phyloP scores from a whole-genome alignment of 148 eudicot species.

The Chenopodium suecicum region DNA sequence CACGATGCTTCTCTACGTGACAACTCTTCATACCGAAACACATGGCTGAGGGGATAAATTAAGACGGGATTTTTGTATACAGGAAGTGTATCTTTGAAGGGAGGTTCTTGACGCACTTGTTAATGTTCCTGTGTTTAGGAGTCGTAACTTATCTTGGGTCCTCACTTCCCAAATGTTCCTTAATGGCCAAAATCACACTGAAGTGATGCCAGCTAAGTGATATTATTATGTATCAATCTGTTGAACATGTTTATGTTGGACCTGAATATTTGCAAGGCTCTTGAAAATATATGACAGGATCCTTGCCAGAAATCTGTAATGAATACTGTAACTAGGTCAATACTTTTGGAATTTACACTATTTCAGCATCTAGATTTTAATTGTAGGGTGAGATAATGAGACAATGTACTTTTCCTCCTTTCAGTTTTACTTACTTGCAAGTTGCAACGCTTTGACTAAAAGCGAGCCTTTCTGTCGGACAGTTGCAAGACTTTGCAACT shows the following conservation, averaged over 20 bases:
- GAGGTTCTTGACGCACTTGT: background rate
- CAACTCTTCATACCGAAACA: slow-evolving; percentile 90
- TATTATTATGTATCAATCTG: background rate
- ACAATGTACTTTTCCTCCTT: no score
- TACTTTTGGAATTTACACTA: background rate
- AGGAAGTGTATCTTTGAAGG: slow-evolving; percentile 11
- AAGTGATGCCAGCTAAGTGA: slow-evolving; percentile 4
- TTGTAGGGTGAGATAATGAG: no score
- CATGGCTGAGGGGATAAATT: slow-evolving; percentile 84
- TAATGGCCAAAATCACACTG: background rate
- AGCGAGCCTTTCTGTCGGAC: no score
- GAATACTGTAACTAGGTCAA: background rate
- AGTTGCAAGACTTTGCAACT: no score
- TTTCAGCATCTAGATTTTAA: background rate
- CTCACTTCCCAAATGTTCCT: background rate
- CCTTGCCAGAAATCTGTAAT: background rate
- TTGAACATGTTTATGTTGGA: background rate
- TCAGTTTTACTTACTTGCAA: no score
- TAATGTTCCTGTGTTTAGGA: background rate
- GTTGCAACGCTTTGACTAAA: no score
- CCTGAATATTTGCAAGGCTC: background rate
- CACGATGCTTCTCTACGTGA: slow-evolving; percentile 94
- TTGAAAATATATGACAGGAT: background rate
- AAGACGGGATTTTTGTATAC: background rate
- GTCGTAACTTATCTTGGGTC: slow-evolving; percentile 1